Evolutionary conservation across 371 early-diverging fungal species (phyloP).

Genomic region (Syncephalis fuscata): DNA sequence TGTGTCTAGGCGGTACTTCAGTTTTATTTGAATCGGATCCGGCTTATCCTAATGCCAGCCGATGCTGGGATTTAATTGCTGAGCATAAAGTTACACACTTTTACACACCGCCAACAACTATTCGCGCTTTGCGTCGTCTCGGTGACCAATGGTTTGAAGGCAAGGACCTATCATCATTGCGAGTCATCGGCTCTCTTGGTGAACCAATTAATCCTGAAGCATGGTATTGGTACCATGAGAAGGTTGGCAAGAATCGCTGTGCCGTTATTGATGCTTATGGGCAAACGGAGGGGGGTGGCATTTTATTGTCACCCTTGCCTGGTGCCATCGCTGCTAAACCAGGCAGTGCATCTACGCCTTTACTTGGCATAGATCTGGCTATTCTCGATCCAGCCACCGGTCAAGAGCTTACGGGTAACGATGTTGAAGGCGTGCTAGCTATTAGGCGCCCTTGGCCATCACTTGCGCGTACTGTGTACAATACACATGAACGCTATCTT

Average conservation of each 20-base stretch:
- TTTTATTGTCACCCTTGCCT: conserved; percentile 82
- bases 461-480: conserved; percentile 85
- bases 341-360: conserved; percentile 90
- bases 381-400: conserved; percentile 72
- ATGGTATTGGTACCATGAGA: conserved; percentile 89
- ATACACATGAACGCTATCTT: conserved; percentile 76
- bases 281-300: conserved; percentile 93
- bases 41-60: conserved; percentile 62
- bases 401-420: conserved; percentile 47
- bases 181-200: conserved; percentile 92
- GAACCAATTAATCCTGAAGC: conserved; percentile 98
- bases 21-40: conserved; percentile 88
- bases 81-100: conserved; percentile 88
- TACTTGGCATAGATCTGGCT: conserved; percentile 86
- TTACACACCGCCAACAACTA: conserved; percentile 98
- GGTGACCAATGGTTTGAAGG: conserved; percentile 67
- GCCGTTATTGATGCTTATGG: conserved; percentile 95
- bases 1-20: conserved; percentile 77
- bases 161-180: conserved; percentile 57
- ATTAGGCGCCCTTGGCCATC: conserved; percentile 87
- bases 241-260: conserved; percentile 75
- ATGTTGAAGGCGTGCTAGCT: conserved; percentile 85
- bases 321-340: conserved; percentile 78
- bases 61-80: conserved; percentile 73
- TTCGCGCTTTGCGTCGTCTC: conserved; percentile 81